These are phyloP conservation scores for Gaillardinia entomophila DNA, from an alignment of 805 yeast species.

Conservation along the genomic window DNA sequence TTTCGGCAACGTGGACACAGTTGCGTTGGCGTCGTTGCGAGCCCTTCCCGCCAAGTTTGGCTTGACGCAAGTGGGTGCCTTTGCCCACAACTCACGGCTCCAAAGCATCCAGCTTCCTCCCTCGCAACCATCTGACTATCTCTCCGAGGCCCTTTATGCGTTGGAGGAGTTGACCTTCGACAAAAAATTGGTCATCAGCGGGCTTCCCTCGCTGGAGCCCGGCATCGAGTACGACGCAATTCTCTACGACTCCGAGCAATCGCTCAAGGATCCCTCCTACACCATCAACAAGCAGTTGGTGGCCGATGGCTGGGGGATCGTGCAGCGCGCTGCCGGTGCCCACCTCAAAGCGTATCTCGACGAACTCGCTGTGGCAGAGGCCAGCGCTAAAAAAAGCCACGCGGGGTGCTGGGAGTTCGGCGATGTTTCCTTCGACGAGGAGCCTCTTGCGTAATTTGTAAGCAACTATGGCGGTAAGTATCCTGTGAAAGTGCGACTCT, in stretches of 20 bases:
- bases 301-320: constrained; percentile 55
- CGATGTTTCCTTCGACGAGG: constrained; percentile 59
- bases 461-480: too few relatives aligned
- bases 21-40: constrained; percentile 40
- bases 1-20: constrained; percentile 50
- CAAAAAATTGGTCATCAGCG: constrained; percentile 50
- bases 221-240: constrained; percentile 46
- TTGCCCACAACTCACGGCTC: constrained; percentile 51
- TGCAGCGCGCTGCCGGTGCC: constrained; percentile 30
- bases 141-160: constrained; percentile 46
- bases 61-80: constrained; percentile 36
- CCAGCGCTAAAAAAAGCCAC: constrained; percentile 43
- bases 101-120: constrained; percentile 57
- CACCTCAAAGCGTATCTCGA: constrained; percentile 27
- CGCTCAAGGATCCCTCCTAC: constrained; percentile 47
- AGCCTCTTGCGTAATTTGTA: too few relatives aligned
- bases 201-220: constrained; percentile 32
- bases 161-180: constrained; percentile 50
- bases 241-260: constrained; percentile 52
- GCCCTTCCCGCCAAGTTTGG: constrained; percentile 48
- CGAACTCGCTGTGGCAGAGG: constrained; percentile 38
- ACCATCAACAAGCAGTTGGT: constrained; percentile 59
- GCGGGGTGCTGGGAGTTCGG: constrained; percentile 75
- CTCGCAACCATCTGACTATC: constrained; percentile 46
- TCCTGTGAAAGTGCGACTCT: too few relatives aligned